Base-by-base conservation (phyloP, 441 rosid species). In the Kokia cookei region DNA sequence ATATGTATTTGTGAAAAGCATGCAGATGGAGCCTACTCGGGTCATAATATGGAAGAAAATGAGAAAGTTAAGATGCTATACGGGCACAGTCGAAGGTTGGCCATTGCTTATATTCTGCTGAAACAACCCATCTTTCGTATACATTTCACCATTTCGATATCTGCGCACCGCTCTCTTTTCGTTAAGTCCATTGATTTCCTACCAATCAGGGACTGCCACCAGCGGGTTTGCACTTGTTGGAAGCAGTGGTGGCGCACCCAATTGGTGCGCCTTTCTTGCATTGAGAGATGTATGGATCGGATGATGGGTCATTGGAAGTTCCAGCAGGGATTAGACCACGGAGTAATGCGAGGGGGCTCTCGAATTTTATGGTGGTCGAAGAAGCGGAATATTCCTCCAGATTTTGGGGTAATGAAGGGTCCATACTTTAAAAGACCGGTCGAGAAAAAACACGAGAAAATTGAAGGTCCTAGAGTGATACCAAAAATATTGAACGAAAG, bases 231-330 rank as follows among this genome's bases (percentile, higher is more conserved):
- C 96, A 92, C 75, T 77, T 90, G 26, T 83, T 81, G 13, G 94
- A 88, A 0, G 96, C 96, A 9, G 77, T 55, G 73, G 90, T 77
- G 67, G 97, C 90, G 84, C 97, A 92, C 12, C 97, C 92, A 9
- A 90, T 82, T 76, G 83, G 82, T n/a, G 94, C 90, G 0, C 94
- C 94, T 29, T 78, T 87, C 79, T 89, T 88, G 81, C 96, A 92
- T 68, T 91, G 96, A 53, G 80, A 61, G 69, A 89, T 82, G 70
- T 82, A 80, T 0, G 88, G 73, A 32, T 89, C 85, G n/a, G 57
- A 29, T 2, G 77, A 75, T 2, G 84, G 85, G 42, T 84, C 82
- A 57, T 81, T 90, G 24, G 71, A 27, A 1, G 74, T 66, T 9
- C 79, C 88, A 51, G 84, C 86, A 61, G 75, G 80, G 3, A 82